Evolutionary conservation across 208 protist species (phyloP).

Genomic region (Leishmania aethiopica): DNA sequence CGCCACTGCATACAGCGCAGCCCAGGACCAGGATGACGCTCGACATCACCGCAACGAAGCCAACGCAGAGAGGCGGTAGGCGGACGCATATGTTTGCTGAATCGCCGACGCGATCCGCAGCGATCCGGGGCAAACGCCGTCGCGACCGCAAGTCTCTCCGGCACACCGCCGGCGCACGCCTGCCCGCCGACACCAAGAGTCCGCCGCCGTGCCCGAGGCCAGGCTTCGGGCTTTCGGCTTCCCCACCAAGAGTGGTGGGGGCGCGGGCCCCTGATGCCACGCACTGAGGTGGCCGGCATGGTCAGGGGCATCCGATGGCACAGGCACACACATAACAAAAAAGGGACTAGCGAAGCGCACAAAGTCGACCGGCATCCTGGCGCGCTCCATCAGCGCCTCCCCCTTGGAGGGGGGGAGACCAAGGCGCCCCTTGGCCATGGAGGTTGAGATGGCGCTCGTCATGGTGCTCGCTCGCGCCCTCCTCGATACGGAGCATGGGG

Average conservation of each 20-base stretch:
- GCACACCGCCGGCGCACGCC: background rate
- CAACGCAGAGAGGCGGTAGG: background rate
- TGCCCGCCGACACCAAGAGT: background rate
- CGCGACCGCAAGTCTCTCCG: background rate
- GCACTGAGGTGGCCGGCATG: background rate
- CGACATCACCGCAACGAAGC: background rate
- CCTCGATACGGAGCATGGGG: background rate
- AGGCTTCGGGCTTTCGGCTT: background rate
- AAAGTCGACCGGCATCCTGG: background rate
- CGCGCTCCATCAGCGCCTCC: background rate
- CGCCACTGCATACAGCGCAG: background rate
- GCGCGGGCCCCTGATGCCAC: background rate
- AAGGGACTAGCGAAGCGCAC: background rate
- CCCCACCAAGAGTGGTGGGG: background rate
- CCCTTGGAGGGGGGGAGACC: background rate
- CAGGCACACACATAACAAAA: background rate
- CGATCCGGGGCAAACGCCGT: background rate
- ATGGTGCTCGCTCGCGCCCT: background rate
- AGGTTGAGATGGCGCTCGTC: background rate
- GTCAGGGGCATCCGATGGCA: background rate
- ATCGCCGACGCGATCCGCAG: background rate
- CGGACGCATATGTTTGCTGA: background rate
- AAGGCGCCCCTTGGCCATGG: background rate
- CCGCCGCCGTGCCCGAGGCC: background rate
- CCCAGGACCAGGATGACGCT: background rate